These are phyloP conservation scores for Carex parvula DNA, from an alignment of 176 grass and related monocot species.

Conservation along the genomic window DNA sequence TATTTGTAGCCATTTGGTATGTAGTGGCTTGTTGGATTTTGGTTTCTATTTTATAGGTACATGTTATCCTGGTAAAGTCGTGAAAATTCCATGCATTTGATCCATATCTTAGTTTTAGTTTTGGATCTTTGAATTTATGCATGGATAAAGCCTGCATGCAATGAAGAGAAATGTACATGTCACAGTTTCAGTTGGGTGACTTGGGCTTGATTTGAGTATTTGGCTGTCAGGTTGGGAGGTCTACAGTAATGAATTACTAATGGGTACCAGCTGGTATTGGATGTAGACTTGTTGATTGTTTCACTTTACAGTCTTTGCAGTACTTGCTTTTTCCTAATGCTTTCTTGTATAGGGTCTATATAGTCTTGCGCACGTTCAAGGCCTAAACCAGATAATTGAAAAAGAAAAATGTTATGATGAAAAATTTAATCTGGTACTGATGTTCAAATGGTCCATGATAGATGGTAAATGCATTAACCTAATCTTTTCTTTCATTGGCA, in stretches of 20 bases:
- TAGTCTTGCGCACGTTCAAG: background rate
- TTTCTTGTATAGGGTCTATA: background rate
- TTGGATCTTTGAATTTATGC: conserved; percentile 9
- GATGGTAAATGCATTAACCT: conserved; percentile 12
- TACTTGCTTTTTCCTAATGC: background rate
- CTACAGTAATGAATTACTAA: background rate
- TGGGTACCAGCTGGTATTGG: background rate
- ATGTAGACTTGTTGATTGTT: background rate
- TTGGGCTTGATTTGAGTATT: background rate
- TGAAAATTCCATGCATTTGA: background rate
- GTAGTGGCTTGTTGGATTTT: background rate
- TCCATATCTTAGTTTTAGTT: background rate
- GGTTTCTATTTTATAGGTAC: background rate
- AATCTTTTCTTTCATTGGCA: background rate
- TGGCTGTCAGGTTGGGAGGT: background rate
- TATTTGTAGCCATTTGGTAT: conserved; percentile 90
- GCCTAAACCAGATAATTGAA: background rate
- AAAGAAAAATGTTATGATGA: background rate
- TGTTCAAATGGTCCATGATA: background rate
- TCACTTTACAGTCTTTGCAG: background rate
- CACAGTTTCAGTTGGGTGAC: background rate
- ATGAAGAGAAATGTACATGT: background rate
- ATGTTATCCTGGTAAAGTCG: background rate
- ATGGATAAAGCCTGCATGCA: background rate
- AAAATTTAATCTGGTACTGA: conserved; percentile 21